phyloP scores from a whole-genome alignment of 176 grass and related monocot species.

The Oryza longistaminata region DNA sequence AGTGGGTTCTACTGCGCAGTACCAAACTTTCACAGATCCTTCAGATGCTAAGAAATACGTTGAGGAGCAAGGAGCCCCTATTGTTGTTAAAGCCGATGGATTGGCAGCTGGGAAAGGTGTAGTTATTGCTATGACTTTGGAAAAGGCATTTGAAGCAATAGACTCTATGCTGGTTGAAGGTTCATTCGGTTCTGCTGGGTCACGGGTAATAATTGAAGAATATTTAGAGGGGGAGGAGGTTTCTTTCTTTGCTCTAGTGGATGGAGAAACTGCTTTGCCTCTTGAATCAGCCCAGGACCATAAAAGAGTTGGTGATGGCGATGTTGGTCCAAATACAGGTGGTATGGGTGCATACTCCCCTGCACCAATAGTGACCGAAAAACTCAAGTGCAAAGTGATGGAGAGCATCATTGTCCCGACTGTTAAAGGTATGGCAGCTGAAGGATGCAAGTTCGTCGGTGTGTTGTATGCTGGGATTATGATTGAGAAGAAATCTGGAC shows the following conservation, averaged over 20 bases:
- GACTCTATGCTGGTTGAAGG: constrained; percentile 71
- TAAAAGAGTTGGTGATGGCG: constrained; percentile 72
- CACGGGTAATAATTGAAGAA: constrained; percentile 62
- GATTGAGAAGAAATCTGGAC: constrained; percentile 62
- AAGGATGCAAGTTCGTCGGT: constrained; percentile 75
- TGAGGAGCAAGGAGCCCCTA: constrained; percentile 58
- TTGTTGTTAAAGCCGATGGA: constrained; percentile 84
- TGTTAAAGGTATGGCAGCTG: constrained; percentile 65
- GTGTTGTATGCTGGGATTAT: constrained; percentile 73
- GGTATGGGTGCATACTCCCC: constrained; percentile 80
- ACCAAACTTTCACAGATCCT: constrained; percentile 53
- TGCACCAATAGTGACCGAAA: constrained; percentile 59
- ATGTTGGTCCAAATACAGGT: constrained; percentile 67
- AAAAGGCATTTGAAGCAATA: constrained; percentile 63
- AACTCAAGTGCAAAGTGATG: constrained; percentile 59
- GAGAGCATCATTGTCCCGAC: constrained; percentile 69
- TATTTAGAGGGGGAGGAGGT: constrained; percentile 77
- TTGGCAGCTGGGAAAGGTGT: constrained; percentile 80
- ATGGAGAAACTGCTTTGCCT: constrained; percentile 61
- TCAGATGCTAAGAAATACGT: constrained; percentile 66
- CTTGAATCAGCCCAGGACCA: constrained; percentile 78
- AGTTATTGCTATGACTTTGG: constrained; percentile 65
- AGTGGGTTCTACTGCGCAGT: constrained; percentile 34
- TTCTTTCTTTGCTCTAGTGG: constrained; percentile 77
- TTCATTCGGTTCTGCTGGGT: constrained; percentile 69